Conservation (phyloP, 2,329 filamentous ascomycete genomes). For the Rhynchosporium agropyri region DNA sequence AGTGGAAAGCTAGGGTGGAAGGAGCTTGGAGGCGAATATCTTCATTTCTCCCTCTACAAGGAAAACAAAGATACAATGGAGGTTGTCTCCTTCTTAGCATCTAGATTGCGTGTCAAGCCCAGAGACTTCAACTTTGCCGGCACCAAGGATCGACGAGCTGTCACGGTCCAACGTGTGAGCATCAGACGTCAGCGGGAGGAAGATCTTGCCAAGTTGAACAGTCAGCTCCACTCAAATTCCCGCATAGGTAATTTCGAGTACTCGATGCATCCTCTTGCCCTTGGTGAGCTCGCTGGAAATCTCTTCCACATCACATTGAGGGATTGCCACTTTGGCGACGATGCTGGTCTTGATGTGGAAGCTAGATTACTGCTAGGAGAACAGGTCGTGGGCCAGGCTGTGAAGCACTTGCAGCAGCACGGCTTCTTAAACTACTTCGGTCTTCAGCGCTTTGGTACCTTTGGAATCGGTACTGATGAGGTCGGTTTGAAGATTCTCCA, state of each 20-base stretch:
- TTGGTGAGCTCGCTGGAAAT: constrained; percentile 86
- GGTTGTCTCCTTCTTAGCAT: constrained; percentile 62
- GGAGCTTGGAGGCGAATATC: constrained; percentile 67
- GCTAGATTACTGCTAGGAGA: constrained; percentile 49
- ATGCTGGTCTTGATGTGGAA: constrained; percentile 51
- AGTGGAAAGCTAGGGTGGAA: constrained; percentile 58
- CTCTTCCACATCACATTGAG: constrained; percentile 92
- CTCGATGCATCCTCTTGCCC: constrained; percentile 68
- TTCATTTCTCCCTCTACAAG: constrained; percentile 77
- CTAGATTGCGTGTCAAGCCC: constrained; percentile 58
- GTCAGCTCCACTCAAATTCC: constrained; percentile 57
- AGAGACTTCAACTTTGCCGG: constrained; percentile 69
- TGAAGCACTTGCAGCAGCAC: constrained; percentile 68
- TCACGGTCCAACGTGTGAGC: constrained; percentile 68
- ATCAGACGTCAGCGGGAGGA: constrained; percentile 61
- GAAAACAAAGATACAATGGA: constrained; percentile 82
- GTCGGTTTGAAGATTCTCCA: constrained; percentile 83
- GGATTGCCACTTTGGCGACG: constrained; percentile 68
- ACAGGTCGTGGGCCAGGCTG: constrained; percentile 57
- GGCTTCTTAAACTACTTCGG: constrained; percentile 99
- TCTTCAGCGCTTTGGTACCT: constrained; percentile 94
- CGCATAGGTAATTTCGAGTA: constrained; percentile 82
- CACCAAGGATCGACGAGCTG: constrained; percentile 72
- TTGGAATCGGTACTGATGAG: constrained; percentile 80
- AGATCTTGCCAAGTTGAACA: constrained; percentile 66